Percentiles rank a stretch among this genome's conserved stretches.
Conservation (phyloP, 1,284 basidiomycete genomes). For the Cutaneotrichosporon sp. region DNA sequence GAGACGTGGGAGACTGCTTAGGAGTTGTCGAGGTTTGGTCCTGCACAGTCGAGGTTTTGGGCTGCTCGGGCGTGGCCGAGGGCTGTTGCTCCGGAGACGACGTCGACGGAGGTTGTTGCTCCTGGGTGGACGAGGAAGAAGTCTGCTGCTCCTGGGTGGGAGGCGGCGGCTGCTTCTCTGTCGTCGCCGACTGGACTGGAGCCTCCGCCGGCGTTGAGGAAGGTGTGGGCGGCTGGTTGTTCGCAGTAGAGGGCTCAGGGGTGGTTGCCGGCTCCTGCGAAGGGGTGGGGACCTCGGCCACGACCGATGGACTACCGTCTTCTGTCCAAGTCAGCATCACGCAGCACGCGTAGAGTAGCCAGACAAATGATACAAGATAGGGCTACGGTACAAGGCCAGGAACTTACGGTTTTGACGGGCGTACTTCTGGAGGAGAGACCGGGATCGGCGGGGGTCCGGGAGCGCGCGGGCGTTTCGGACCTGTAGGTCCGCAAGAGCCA, state of each 20-base stretch:
- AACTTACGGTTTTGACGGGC: constrained; percentile 10
- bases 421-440: background rate
- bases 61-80: constrained; percentile 3
- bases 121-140: background rate
- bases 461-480: background rate
- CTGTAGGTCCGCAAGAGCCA: constrained; percentile 3
- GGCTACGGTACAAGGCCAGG: background rate
- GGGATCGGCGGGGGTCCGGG: constrained; percentile 2
- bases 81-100: background rate
- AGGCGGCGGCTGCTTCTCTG: background rate
- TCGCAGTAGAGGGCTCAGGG: background rate
- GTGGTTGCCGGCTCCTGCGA: background rate
- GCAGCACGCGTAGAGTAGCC: background rate
- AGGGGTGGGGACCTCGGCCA: too few relatives aligned
- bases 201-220: background rate
- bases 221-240: background rate
- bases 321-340: background rate
- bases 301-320: background rate
- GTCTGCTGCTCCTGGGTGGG: background rate
- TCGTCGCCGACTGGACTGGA: background rate
- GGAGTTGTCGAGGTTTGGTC: background rate
- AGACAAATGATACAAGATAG: background rate
- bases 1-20: background rate
- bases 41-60: background rate
- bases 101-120: background rate